phyloP scores from a whole-genome alignment of 176 grass and related monocot genomes.

The Oropetium thomaeum region DNA sequence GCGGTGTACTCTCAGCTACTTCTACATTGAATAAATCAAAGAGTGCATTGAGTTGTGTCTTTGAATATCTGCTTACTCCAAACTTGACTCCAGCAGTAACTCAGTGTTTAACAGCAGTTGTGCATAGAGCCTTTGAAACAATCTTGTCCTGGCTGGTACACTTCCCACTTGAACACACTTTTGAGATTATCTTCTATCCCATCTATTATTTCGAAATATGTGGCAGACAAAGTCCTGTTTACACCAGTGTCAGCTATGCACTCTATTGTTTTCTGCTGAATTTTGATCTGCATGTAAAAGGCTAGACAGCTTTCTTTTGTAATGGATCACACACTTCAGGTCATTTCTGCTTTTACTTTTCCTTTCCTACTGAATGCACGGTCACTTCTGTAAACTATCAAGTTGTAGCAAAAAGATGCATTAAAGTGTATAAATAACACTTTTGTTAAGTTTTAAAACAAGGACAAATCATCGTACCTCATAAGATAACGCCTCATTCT shows the following conservation, averaged over 20 bases:
- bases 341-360: conserved; percentile 13
- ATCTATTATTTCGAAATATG: conserved; percentile 10
- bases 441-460: conserved; percentile 1
- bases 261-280: conserved; percentile 28
- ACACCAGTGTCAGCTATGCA: not conserved
- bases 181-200: conserved; percentile 17
- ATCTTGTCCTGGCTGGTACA: conserved; percentile 84
- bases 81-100: conserved; percentile 83
- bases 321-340: conserved; percentile 1
- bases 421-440: not conserved
- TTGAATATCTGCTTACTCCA: conserved; percentile 96
- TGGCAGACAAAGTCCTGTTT: not conserved
- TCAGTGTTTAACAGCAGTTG: conserved; percentile 90
- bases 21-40: conserved; percentile 72
- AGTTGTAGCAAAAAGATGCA: not conserved
- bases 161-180: conserved; percentile 32
- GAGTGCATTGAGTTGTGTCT: conserved; percentile 89
- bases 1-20: conserved; percentile 65
- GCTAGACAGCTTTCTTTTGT: not conserved
- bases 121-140: conserved; percentile 90
- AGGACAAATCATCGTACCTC: not conserved
- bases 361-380: conserved; percentile 14
- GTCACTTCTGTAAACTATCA: conserved; percentile 15
- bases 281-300: conserved; percentile 20
- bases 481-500: conserved; percentile 24